Percentiles rank a stretch among this genome's conserved stretches.
phyloP scores from a whole-genome alignment of 352 stramenopile species.

The Phytopythium sindhum region DNA sequence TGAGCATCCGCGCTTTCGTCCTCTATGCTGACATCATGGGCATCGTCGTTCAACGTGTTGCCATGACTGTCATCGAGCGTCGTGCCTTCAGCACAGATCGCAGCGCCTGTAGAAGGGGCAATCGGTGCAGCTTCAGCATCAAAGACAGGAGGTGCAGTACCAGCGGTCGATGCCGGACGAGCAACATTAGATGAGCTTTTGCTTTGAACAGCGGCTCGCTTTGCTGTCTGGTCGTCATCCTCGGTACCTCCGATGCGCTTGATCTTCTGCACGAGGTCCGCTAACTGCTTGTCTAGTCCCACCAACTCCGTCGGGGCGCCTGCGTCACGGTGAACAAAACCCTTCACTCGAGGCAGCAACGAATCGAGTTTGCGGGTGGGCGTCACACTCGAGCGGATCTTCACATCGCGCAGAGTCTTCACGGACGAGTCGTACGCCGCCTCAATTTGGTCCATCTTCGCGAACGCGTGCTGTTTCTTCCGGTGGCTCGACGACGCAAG shows the following conservation, averaged over 20 bases:
- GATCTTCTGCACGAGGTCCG: conserved; percentile 5
- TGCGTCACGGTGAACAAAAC: neutral
- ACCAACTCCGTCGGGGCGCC: neutral
- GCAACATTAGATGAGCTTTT: neutral
- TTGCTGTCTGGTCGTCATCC: neutral
- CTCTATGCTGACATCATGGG: neutral
- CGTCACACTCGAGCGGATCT: neutral
- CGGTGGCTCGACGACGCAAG: conserved; percentile 26
- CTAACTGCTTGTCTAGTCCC: conserved; percentile 2
- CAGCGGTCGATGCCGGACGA: neutral
- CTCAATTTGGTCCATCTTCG: conserved; percentile 47
- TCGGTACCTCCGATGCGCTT: neutral
- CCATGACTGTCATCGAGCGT: neutral
- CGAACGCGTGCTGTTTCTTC: conserved; percentile 22
- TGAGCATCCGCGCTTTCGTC: neutral
- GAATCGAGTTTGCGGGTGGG: neutral
- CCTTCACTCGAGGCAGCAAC: neutral
- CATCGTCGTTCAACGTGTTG: neutral
- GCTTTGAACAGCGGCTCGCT: neutral
- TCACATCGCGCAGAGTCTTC: neutral
- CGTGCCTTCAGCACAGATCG: no score
- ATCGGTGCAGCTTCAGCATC: neutral
- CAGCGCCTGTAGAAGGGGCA: neutral
- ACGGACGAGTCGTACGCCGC: conserved; percentile 32
- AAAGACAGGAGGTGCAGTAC: neutral